Conservation (phyloP, 73 alveolate species). For the Halteria grandinella region DNA sequence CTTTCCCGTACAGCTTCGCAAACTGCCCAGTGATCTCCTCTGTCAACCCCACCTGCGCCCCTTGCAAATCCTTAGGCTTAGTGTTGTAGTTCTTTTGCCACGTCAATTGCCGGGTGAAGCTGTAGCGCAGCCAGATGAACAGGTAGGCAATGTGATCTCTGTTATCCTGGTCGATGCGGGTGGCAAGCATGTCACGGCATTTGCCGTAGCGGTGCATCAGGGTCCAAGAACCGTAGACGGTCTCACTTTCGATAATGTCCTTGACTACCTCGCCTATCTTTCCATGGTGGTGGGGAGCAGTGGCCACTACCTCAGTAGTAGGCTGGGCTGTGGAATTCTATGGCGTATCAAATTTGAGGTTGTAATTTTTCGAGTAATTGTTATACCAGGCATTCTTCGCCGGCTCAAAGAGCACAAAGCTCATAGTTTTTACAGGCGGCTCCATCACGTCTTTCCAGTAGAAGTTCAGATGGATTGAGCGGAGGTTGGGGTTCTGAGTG, state of each 20-base stretch:
- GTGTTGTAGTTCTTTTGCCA: conserved; percentile 96
- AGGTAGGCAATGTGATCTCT: conserved; percentile 63
- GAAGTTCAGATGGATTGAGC: conserved; percentile 26
- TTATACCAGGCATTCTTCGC: conserved; percentile 47
- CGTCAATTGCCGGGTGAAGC: conserved; percentile 71
- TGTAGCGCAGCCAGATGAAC: conserved; percentile 82
- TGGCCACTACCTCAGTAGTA: background rate
- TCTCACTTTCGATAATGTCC: conserved; percentile 77
- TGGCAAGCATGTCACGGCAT: conserved; percentile 58
- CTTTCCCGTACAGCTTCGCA: conserved; percentile 38
- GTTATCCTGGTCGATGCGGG: conserved; percentile 31
- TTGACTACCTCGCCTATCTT: conserved; percentile 65
- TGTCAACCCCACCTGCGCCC: conserved; percentile 74
- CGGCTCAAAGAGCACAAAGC: conserved; percentile 44
- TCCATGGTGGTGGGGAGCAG: conserved; percentile 21
- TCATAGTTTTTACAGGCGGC: conserved; percentile 31
- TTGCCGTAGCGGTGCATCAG: conserved; percentile 82
- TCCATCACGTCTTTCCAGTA: conserved; percentile 15
- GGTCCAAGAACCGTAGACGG: conserved; percentile 79
- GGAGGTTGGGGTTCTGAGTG: background rate
- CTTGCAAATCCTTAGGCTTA: conserved; percentile 85
- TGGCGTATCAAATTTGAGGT: background rate
- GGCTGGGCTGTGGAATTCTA: conserved; percentile 20
- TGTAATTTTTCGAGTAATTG: conserved; percentile 37
- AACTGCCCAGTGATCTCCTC: conserved; percentile 72